Percentiles rank a stretch among this genome's conserved stretches.
Evolutionary conservation across 371 early-diverging fungal species (phyloP).

Genomic region (Apophysomyces trapeziformis): DNA sequence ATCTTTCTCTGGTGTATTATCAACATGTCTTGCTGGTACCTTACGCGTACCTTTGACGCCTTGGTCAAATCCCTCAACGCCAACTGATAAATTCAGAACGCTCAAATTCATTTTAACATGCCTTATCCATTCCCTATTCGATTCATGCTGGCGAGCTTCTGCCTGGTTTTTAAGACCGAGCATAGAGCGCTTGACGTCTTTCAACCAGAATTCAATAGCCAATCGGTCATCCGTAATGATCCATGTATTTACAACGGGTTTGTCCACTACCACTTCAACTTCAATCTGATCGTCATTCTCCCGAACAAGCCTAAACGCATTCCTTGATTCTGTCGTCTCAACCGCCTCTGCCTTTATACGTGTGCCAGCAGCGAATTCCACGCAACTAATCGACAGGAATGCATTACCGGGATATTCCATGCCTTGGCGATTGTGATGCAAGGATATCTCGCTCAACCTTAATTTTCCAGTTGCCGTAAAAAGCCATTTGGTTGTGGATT

Average conservation of each 20-base stretch:
- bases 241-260: constrained; percentile 28
- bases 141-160: not conserved
- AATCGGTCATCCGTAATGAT: constrained; percentile 14
- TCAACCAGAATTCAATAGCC: constrained; percentile 30
- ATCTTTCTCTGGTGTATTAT: constrained; percentile 47
- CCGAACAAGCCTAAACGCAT: constrained; percentile 15
- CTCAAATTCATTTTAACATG: constrained; percentile 14
- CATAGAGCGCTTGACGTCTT: constrained; percentile 5
- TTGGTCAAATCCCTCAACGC: constrained; percentile 34
- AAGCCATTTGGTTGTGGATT: constrained; percentile 14
- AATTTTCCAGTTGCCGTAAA: constrained; percentile 18
- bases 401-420: not conserved
- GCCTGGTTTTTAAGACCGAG: not conserved
- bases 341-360: constrained; percentile 5
- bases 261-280: constrained; percentile 17
- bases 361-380: constrained; percentile 1
- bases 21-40: constrained; percentile 36
- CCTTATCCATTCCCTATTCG: constrained; percentile 3
- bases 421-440: not conserved
- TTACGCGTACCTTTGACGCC: constrained; percentile 32
- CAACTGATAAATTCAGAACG: constrained; percentile 1
- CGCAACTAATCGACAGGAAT: not conserved
- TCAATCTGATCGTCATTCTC: constrained; percentile 28
- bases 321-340: not conserved
- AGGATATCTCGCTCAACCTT: constrained; percentile 15